Evolutionary conservation across 2,329 filamentous ascomycete genomes (phyloP), one percentile per base, ranked within the genome.

Genomic region (Penicillium expansum): DNA sequence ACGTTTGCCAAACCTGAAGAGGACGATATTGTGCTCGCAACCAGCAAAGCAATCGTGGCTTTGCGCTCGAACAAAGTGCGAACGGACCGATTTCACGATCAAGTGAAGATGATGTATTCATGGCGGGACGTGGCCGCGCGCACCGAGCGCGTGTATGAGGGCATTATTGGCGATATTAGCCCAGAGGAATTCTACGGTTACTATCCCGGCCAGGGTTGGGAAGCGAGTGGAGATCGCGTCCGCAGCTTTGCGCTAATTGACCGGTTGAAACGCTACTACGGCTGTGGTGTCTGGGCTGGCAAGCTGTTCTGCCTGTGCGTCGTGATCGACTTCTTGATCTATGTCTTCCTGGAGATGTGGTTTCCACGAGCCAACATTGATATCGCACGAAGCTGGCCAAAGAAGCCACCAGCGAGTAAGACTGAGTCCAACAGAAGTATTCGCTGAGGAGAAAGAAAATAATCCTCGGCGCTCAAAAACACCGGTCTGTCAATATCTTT

Each of bases 31-130:
- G 93, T 99, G 0, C 82, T 86, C 41, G 94, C 93, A 4, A 97
- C 95, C 0, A 90, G 91, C 18, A 88, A 88, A 63, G 94, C 95
- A 18, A 97, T 99, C 60, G 88, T 87, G 0, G 88, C 90, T 30
- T 82, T 99, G 55, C 87, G 93, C 43, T 89, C 88, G 6, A 93
- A 92, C 65, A 91, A 88, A 67, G 89, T 99, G 29, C 87, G 91
- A 61, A 96, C 94, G 0, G 93, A 97, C 72, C 85, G 88, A 41
- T 99, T 99, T 70, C 94, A 99, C 72, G 93, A 96, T 64, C 90
- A 97, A 74, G 94, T 99, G 61, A 92, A 93, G 74, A 90, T 90
- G 79, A 97, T 97, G 94, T 99, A 99, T 77, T 96, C 91, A 1
- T 99, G 94, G 94, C 90, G 90, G 29, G 93, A 99, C 72, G 93